Percentiles rank a stretch among this genome's conserved stretches.
Conservation (phyloP, 1,284 basidiomycete species). For the Exobasidium cylindrosporum region DNA sequence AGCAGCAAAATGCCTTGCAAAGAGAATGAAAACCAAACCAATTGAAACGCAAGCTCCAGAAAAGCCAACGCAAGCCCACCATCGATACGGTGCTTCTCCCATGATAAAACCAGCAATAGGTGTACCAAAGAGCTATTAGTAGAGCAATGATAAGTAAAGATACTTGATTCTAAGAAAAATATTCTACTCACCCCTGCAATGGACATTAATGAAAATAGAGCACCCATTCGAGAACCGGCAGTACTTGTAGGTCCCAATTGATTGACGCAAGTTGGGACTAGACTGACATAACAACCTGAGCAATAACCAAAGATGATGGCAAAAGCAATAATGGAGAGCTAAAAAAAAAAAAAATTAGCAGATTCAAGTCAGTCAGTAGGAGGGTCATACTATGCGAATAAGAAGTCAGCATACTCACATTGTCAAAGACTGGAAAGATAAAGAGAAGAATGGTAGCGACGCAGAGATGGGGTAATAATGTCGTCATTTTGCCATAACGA, state of each 20-base stretch:
- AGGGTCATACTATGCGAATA: neutral
- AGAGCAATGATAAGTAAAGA: no score
- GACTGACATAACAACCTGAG: conserved; percentile 45
- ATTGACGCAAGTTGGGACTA: conserved; percentile 44
- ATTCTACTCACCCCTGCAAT: conserved; percentile 32
- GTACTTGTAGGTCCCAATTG: conserved; percentile 47
- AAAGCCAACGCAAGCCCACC: conserved; percentile 16
- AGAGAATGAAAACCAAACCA: neutral
- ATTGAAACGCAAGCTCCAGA: conserved; percentile 11
- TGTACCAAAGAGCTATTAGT: conserved; percentile 39
- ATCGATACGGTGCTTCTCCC: conserved; percentile 13
- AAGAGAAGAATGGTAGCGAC: conserved; percentile 33
- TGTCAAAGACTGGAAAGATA: conserved; percentile 22
- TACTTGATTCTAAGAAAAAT: no score
- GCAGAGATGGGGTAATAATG: conserved; percentile 34
- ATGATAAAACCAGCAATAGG: conserved; percentile 28
- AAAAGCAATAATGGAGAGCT: conserved; percentile 29
- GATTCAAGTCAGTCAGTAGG: no score
- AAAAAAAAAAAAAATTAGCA: conserved; percentile 23
- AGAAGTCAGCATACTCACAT: no score
- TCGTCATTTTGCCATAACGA: conserved; percentile 39
- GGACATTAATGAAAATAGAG: conserved; percentile 40
- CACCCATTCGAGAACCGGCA: conserved; percentile 46
- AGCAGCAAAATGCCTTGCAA: conserved; percentile 4
- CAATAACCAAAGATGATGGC: conserved; percentile 41